Percentiles rank a stretch among this genome's conserved stretches.
These are phyloP conservation scores for Heritiera fomes DNA, from an alignment of 345 rosid genomes.

Conservation along the genomic window DNA sequence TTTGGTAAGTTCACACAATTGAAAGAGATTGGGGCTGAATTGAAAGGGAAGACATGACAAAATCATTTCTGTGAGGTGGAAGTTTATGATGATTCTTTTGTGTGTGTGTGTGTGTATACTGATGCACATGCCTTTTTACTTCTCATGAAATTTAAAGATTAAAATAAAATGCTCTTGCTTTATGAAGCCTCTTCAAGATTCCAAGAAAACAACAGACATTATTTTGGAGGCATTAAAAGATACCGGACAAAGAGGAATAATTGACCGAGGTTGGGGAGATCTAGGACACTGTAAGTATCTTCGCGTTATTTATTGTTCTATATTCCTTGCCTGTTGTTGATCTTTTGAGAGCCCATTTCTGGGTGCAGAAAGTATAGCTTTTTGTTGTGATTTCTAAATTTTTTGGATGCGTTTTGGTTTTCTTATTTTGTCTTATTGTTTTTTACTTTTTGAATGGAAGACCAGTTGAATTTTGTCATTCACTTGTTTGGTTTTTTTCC, in stretches of 20 bases:
- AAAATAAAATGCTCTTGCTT: slow-evolving; percentile 20
- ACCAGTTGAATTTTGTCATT: background rate
- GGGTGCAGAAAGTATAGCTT: background rate
- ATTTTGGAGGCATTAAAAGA: slow-evolving; percentile 83
- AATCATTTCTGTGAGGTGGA: slow-evolving; percentile 7
- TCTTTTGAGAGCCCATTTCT: background rate
- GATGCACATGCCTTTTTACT: background rate
- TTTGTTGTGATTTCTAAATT: background rate
- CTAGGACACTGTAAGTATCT: slow-evolving; percentile 63
- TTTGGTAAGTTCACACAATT: background rate
- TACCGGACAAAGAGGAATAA: slow-evolving; percentile 89
- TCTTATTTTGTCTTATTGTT: background rate
- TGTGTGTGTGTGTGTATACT: background rate
- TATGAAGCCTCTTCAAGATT: slow-evolving; percentile 91
- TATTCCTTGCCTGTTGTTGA: background rate
- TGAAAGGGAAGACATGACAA: background rate
- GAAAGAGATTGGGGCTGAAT: background rate
- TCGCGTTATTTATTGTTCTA: background rate
- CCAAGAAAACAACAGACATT: slow-evolving; percentile 65
- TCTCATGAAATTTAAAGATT: background rate
- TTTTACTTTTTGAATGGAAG: slow-evolving; percentile 3
- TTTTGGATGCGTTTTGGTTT: background rate
- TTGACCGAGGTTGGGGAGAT: slow-evolving; percentile 96
- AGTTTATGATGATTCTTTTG: background rate
- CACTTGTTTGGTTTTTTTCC: background rate